phyloP scores from a whole-genome alignment of 305 asterid genomes.

The Petunia hybrid region DNA sequence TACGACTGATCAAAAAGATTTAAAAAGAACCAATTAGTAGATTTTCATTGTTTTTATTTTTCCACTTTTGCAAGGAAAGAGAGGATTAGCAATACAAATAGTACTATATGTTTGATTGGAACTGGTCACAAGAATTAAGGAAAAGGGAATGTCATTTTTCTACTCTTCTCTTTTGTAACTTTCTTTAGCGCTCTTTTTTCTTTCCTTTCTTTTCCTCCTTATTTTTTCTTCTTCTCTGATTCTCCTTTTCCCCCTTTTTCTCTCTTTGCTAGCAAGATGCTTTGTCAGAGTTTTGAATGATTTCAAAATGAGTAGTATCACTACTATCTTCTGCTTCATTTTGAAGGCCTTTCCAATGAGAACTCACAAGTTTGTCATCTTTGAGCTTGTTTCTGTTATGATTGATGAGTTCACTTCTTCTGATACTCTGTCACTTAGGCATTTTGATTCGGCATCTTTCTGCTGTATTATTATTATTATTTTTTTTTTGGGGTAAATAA shows the following conservation, averaged over 20 bases:
- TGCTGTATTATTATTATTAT: conserved; percentile 34
- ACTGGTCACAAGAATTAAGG: too few relatives aligned
- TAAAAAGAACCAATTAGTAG: too few relatives aligned
- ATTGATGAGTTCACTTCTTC: conserved; percentile 65
- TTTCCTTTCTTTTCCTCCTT: conserved; percentile 25
- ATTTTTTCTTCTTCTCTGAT: conserved; percentile 39
- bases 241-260: conserved; percentile 30
- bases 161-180: conserved; percentile 60
- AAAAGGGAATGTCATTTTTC: not conserved
- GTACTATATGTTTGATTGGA: not conserved
- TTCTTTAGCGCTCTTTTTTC: conserved; percentile 49
- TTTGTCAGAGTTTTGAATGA: conserved; percentile 50
- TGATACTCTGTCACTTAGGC: conserved; percentile 59
- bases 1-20: too few relatives aligned
- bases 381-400: conserved; percentile 59
- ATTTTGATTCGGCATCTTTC: conserved; percentile 56
- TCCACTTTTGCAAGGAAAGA: not conserved
- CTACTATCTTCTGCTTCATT: conserved; percentile 28
- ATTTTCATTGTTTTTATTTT: too few relatives aligned
- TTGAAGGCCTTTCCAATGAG: conserved; percentile 60
- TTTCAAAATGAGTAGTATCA: conserved; percentile 62
- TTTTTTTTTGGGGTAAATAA: too few relatives aligned
- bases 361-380: conserved; percentile 77
- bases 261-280: conserved; percentile 47
- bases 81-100: not conserved